phyloP scores from a whole-genome alignment of 192 early-diverging fungal species.

The Backusella sp. region DNA sequence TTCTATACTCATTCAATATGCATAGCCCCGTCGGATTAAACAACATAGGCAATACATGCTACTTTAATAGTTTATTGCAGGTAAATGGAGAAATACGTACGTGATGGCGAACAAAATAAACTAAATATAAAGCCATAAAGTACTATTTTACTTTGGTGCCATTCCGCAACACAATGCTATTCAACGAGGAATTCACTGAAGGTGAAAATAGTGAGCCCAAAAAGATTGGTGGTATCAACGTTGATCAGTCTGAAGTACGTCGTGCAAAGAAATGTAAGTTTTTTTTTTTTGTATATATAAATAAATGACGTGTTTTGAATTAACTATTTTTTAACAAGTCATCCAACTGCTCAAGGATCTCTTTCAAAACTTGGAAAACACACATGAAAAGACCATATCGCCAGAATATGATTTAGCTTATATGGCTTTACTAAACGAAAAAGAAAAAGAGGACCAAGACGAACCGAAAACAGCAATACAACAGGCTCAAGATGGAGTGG shows the following conservation, averaged over 20 bases:
- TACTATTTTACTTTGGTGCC: slow-evolving; percentile 67
- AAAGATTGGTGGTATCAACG: slow-evolving; percentile 46
- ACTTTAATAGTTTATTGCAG: slow-evolving; percentile 80
- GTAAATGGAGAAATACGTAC: slow-evolving; percentile 17
- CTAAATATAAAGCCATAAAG: slow-evolving; percentile 26
- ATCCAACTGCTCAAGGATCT: slow-evolving; percentile 50
- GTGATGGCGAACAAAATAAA: not conserved
- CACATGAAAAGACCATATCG: slow-evolving; percentile 41
- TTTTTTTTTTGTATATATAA: too few relatives aligned
- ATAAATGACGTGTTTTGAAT: not conserved
- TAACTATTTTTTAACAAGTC: slow-evolving; percentile 27
- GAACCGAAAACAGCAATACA: not conserved
- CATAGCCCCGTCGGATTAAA: slow-evolving; percentile 67
- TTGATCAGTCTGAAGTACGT: slow-evolving; percentile 40
- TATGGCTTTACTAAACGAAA: slow-evolving; percentile 50
- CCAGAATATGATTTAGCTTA: slow-evolving; percentile 58
- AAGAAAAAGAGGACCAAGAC: slow-evolving; percentile 3
- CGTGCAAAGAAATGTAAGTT: slow-evolving; percentile 52
- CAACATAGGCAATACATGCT: slow-evolving; percentile 90
- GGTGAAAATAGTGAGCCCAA: slow-evolving; percentile 42
- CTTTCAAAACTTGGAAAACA: slow-evolving; percentile 49
- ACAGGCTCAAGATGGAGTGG: not conserved
- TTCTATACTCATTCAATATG: not conserved
- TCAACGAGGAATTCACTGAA: slow-evolving; percentile 44
- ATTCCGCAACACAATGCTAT: slow-evolving; percentile 61